These are phyloP conservation scores for Umbelopsis sp. DNA, from an alignment of 371 early-diverging fungal genomes.

Conservation along the genomic window DNA sequence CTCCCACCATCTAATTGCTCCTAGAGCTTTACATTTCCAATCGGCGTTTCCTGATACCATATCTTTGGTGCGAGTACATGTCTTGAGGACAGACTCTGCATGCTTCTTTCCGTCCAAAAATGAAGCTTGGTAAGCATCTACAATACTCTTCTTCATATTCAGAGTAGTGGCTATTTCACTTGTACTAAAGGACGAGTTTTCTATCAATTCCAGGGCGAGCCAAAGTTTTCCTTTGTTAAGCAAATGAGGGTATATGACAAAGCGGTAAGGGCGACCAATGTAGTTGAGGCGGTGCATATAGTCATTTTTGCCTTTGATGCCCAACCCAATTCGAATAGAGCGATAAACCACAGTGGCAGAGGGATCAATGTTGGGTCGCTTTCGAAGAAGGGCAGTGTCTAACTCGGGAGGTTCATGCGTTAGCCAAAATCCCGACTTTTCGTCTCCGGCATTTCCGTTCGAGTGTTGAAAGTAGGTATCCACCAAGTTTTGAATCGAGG, in stretches of 20 bases:
- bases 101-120: slow-evolving; percentile 24
- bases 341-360: slow-evolving; percentile 17
- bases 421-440: slow-evolving; percentile 27
- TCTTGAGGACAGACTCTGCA: slow-evolving; percentile 21
- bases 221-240: slow-evolving; percentile 34
- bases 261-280: slow-evolving; percentile 34
- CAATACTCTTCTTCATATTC: slow-evolving; percentile 2
- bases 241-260: slow-evolving; percentile 25
- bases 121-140: slow-evolving; percentile 25
- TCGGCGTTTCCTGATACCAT: slow-evolving; percentile 25
- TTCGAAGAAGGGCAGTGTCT: background rate
- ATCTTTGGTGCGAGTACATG: slow-evolving; percentile 27
- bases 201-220: slow-evolving; percentile 31
- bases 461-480: slow-evolving; percentile 21
- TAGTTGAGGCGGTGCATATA: slow-evolving; percentile 23
- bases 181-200: slow-evolving; percentile 9
- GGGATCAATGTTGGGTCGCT: background rate
- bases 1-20: slow-evolving; percentile 32
- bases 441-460: slow-evolving; percentile 24
- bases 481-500: slow-evolving; percentile 24
- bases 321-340: slow-evolving; percentile 35
- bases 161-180: slow-evolving; percentile 23
- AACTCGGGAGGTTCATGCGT: background rate
- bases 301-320: slow-evolving; percentile 22
- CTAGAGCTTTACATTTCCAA: slow-evolving; percentile 34